phyloP scores from a whole-genome alignment of 192 early-diverging fungal species.

The Lobulomyces angularis region DNA sequence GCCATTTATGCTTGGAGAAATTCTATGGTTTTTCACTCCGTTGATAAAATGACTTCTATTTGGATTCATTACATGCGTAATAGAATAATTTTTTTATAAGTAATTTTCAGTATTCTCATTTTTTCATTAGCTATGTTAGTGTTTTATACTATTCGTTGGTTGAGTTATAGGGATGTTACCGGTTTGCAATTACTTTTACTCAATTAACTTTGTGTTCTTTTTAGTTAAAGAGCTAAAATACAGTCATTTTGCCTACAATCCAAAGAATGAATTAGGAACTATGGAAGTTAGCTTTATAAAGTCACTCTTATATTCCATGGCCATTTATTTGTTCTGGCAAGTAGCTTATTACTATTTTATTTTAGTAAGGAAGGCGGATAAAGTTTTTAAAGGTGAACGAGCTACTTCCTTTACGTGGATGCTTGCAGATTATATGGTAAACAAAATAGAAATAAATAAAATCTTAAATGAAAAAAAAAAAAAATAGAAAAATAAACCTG shows the following conservation, averaged over 20 bases:
- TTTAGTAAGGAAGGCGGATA: slow-evolving; percentile 14
- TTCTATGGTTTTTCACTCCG: slow-evolving; percentile 42
- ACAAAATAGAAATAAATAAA: no score
- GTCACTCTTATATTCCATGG: slow-evolving; percentile 13
- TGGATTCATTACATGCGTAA: no score
- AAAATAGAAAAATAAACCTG: neutral
- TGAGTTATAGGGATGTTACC: no score
- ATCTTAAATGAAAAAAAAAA: no score
- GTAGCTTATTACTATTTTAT: slow-evolving; percentile 21
- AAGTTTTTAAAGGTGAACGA: slow-evolving; percentile 24
- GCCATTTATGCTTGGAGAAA: slow-evolving; percentile 44
- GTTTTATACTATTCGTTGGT: slow-evolving; percentile 37
- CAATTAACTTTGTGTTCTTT: no score
- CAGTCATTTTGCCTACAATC: slow-evolving; percentile 5
- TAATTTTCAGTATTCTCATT: neutral
- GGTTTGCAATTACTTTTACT: no score
- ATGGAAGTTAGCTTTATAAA: slow-evolving; percentile 8
- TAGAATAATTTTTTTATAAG: no score
- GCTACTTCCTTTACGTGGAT: slow-evolving; percentile 53
- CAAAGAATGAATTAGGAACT: neutral
- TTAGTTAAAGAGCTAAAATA: no score
- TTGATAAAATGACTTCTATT: slow-evolving; percentile 48
- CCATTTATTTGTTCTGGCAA: slow-evolving; percentile 33
- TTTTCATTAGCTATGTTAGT: neutral
- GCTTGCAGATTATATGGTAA: slow-evolving; percentile 28